Evolutionary conservation across 164 flowering plant species (phyloP).

Genomic region (Amborella trichopoda): DNA sequence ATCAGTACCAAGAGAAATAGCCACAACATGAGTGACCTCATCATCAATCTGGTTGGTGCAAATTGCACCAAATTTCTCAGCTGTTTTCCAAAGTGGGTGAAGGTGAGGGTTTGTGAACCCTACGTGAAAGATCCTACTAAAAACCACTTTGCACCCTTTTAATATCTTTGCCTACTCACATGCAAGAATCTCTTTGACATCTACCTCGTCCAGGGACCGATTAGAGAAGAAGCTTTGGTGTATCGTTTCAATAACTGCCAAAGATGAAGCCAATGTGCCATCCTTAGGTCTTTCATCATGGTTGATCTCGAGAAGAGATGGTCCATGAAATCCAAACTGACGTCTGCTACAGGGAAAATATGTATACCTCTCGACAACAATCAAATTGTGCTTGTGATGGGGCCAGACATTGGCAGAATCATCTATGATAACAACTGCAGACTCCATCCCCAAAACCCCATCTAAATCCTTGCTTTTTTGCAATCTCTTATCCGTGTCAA

Average conservation of each 20-base stretch:
- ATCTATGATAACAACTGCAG: conserved; percentile 84
- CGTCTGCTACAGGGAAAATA: conserved; percentile 97
- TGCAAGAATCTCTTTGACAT: conserved; percentile 80
- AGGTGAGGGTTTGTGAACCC: conserved; percentile 84
- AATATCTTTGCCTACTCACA: conserved; percentile 69
- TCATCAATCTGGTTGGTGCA: conserved; percentile 89
- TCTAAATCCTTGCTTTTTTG: conserved; percentile 94
- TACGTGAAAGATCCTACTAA: conserved; percentile 87
- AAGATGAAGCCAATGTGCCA: conserved; percentile 82
- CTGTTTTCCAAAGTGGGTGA: conserved; percentile 89
- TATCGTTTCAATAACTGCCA: conserved; percentile 80
- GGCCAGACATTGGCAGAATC: conserved; percentile 99
- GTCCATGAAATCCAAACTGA: conserved; percentile 87
- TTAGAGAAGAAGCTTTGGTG: conserved; percentile 71
- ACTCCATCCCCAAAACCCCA: conserved; percentile 96
- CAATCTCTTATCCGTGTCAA: conserved; percentile 65
- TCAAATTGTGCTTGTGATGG: conserved; percentile 79
- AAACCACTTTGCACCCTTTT: conserved; percentile 71
- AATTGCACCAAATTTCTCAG: conserved; percentile 94
- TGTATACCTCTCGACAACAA: conserved; percentile 90
- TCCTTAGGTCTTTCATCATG: conserved; percentile 93
- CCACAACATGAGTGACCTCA: conserved; percentile 97
- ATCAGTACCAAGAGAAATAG: conserved; percentile 85
- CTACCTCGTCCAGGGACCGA: conserved; percentile 50
- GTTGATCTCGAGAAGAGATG: conserved; percentile 95